Base-by-base conservation (phyloP, 2,329 filamentous ascomycete species). In the Magnaporthiopsis incrustans region DNA sequence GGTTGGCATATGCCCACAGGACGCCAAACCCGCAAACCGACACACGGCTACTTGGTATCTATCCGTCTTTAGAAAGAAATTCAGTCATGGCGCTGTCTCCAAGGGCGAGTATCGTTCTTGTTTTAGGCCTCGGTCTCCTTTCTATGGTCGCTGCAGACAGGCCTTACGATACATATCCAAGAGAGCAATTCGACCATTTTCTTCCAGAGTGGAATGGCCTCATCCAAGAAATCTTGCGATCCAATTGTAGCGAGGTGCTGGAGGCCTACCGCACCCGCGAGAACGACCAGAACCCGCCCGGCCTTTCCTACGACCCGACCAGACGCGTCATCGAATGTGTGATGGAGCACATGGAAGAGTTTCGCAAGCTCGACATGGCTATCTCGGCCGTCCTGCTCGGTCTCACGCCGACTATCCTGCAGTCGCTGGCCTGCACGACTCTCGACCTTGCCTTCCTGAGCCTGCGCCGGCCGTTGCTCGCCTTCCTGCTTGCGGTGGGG, bases 341-440 rank as follows among this genome's bases (percentile, higher is more conserved):
- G 10, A 50, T 65, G 2, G 32, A 44, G 12, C 27, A 62, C 11
- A 50, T 62, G n/a, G 57, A 60, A 14, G 80, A 84, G 68, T 83
- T 83, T 26, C 66, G 68, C 58, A 71, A 72, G 58, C 66, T 70
- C 2, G 70, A 72, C 25, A 62, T 72, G 2, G 66, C 65, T 4
- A 65, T 69, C 10, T 65, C 66, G 8, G 67, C 65, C 33, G 69
- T 72, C 7, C 65, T 70, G 4, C 66, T 71, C 1, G 70, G 69
- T 8, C 65, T 69, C 4, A 60, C 67, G 0, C 70, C 70, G 1
- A 57, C 65, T 0, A 57, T 68, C 0, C 63, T 72, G 1, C 68
- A 71, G 30, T 33, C 65, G 1, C 69, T 65, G 38, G 61, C 57
- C 12, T 53, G 56, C 60, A 65, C 57, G 30, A 59, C 60, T 5